Base-by-base conservation (phyloP, 2,329 filamentous ascomycete species). In the Nemania diffusa region DNA sequence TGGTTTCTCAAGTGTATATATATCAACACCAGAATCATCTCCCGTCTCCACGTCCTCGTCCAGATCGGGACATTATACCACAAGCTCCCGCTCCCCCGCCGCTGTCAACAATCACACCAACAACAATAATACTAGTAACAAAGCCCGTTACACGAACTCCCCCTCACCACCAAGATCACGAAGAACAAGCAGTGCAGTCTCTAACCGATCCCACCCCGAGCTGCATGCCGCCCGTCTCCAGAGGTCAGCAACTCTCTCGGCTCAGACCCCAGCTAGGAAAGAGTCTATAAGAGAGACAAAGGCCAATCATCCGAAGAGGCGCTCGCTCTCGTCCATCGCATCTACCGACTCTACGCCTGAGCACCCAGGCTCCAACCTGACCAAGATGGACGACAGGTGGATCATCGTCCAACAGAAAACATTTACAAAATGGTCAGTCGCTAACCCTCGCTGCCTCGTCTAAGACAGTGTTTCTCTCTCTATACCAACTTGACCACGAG, bases 351-450 rank as follows among this genome's bases (percentile, higher is more conserved):
- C 83, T 73, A 78, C 81, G 76, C 82, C 84, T 79, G 84, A 86
- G 72, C 82, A 81, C 73, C 72, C 71, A 53, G 70, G 71, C 71
- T 71, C 69, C 62, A 82, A 79, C 70, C 78, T 84, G 70, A 81
- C 81, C 75, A 90, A 83, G 79, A 91, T 90, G 88, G 88, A 90
- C 81, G 87, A 90, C 79, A 84, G 85, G 79, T 91, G 89, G 89
- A 86, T 91, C 75, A 89, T 85, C 78, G 94, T 97, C 81, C 95
- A 98, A 84, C 92, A 98, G 81, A 99, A 98, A 87, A 99, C 96
- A 29, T 99, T 99, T 81, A 97, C 94, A 67, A 99, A 98, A 92
- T 99, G 96, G 91, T 92, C 77, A 75, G 82, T 77, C 68, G 26
- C 34, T 37, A 24, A 51, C 52, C 26, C 60, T 20, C 42, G 20